phyloP scores from a whole-genome alignment of 2,329 filamentous ascomycete genomes.

The Trichoderma gracile region DNA sequence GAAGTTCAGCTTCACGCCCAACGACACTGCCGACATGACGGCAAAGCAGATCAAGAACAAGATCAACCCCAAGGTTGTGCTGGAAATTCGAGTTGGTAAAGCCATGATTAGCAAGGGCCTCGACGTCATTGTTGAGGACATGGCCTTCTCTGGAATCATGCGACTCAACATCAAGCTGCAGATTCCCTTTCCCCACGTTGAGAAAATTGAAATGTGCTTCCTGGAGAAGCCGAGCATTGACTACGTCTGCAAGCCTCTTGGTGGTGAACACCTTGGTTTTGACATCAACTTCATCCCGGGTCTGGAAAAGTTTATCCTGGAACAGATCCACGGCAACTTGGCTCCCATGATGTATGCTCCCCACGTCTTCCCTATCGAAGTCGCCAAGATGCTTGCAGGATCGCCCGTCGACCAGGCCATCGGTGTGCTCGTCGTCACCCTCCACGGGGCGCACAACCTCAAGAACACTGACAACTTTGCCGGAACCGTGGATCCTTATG shows the following conservation, averaged over 20 bases:
- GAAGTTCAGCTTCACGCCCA: conserved; percentile 99
- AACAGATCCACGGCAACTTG: conserved; percentile 92
- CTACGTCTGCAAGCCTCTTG: conserved; percentile 96
- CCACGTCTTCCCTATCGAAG: conserved; percentile 97
- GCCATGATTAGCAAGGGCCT: conserved; percentile 96
- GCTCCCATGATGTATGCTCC: conserved; percentile 98
- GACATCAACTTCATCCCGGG: conserved; percentile 99
- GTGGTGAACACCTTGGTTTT: conserved; percentile 92
- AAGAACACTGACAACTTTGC: conserved; percentile 96
- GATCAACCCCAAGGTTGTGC: conserved; percentile 92
- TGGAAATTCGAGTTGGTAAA: conserved; percentile 93
- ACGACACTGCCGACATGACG: conserved; percentile 90
- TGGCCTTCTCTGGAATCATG: conserved; percentile 95
- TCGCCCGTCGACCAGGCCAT: conserved; percentile 94
- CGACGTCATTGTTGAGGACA: conserved; percentile 96
- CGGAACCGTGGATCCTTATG: conserved; percentile 88
- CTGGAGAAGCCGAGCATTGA: conserved; percentile 85
- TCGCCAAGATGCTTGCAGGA: conserved; percentile 96
- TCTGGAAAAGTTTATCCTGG: conserved; percentile 88
- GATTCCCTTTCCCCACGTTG: conserved; percentile 91
- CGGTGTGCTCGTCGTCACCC: conserved; percentile 85
- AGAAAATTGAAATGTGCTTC: conserved; percentile 94
- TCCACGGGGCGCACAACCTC: conserved; percentile 87
- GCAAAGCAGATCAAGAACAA: conserved; percentile 88
- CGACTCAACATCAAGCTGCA: conserved; percentile 97